These are phyloP conservation scores for Epichloe coenophiala DNA, from an alignment of 2,329 filamentous ascomycete species.

Conservation along the genomic window DNA sequence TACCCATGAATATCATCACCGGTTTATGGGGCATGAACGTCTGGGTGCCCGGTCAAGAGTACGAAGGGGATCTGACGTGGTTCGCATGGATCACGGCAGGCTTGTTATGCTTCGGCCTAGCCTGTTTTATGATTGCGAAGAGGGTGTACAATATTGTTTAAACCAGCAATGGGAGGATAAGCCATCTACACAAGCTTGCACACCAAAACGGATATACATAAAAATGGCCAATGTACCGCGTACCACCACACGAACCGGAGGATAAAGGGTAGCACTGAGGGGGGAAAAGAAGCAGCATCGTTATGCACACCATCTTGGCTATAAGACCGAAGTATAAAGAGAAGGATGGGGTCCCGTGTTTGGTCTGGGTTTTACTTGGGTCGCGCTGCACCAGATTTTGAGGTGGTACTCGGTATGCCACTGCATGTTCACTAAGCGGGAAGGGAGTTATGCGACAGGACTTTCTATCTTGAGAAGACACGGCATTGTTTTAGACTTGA, in stretches of 20 bases:
- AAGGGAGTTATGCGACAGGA: no score
- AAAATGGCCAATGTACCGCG: no score
- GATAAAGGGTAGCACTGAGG: no score
- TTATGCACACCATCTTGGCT: background rate
- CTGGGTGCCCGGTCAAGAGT: conserved; percentile 82
- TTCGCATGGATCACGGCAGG: conserved; percentile 64
- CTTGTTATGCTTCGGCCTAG: conserved; percentile 63
- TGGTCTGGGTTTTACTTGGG: background rate
- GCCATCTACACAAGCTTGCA: background rate
- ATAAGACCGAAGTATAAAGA: background rate
- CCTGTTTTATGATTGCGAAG: conserved; percentile 73
- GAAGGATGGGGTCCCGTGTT: background rate
- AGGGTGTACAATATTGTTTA: conserved; percentile 69
- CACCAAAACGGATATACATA: background rate
- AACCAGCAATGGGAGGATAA: background rate
- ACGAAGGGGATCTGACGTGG: conserved; percentile 62
- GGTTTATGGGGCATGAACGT: conserved; percentile 99
- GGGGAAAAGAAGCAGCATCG: background rate
- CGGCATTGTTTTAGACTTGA: no score
- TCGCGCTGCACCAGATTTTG: background rate
- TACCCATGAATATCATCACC: conserved; percentile 98
- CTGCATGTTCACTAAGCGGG: no score
- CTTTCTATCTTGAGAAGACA: no score
- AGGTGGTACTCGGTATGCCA: no score
- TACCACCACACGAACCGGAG: no score